Conservation (phyloP, 225 moss, liverwort and hornwort species). For the Polytrichum commune region DNA sequence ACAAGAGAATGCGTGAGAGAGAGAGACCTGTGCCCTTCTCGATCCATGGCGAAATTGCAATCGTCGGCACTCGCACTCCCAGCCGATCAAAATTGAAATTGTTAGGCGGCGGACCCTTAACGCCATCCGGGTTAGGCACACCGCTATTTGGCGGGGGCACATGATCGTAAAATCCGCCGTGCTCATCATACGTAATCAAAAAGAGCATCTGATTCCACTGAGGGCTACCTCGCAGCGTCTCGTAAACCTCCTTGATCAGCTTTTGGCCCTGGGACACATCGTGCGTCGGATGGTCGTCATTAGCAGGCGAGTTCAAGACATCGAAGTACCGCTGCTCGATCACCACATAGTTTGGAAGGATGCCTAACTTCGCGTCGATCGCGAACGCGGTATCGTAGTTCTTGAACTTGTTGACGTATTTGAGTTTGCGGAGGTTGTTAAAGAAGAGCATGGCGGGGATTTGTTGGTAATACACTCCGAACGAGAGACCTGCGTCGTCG, state of each 20-base stretch:
- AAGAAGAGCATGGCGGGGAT: slow-evolving; percentile 75
- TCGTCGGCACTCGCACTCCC: slow-evolving; percentile 84
- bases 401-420: slow-evolving; percentile 55
- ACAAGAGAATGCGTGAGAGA: too few relatives aligned
- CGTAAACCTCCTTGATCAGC: slow-evolving; percentile 57
- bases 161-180: slow-evolving; percentile 92
- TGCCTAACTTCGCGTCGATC: slow-evolving; percentile 56
- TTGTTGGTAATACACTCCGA: slow-evolving; percentile 82
- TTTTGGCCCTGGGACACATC: slow-evolving; percentile 70
- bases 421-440: slow-evolving; percentile 52
- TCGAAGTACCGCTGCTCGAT: slow-evolving; percentile 88
- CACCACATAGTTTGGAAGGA: slow-evolving; percentile 81
- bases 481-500: slow-evolving; percentile 64
- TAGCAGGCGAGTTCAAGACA: slow-evolving; percentile 48
- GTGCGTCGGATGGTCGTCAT: slow-evolving; percentile 93
- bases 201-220: slow-evolving; percentile 77
- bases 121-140: slow-evolving; percentile 73
- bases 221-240: slow-evolving; percentile 63
- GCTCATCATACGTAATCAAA: slow-evolving; percentile 86
- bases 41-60: slow-evolving; percentile 84
- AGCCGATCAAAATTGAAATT: slow-evolving; percentile 79
- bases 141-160: slow-evolving; percentile 74
- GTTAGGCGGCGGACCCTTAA: slow-evolving; percentile 40
- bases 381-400: slow-evolving; percentile 50
- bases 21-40: slow-evolving; percentile 52